Evolutionary conservation across 768 basidiomycete species (phyloP), one percentile per base, ranked within the genome.

Genomic region (Rhodotorula paludigena): DNA sequence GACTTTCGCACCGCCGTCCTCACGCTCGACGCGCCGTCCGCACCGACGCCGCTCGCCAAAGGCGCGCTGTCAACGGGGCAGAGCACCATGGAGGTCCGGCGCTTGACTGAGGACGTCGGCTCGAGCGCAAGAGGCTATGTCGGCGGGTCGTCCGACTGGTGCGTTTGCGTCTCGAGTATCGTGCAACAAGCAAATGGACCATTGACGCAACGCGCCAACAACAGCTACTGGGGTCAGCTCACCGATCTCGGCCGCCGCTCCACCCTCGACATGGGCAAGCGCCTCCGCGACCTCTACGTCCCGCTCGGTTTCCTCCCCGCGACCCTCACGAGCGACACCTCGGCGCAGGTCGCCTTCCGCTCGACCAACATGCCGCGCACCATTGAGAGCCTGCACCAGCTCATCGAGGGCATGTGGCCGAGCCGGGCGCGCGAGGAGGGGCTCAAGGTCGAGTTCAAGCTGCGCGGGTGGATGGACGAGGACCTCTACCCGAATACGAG

Each of bases 291-390:
- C 1, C 57, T 75, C 51, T 75, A 75, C 53, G 68, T 73, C 49
- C 60, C 56, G 56, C 74, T 74, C 60, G n/a, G 39, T 23, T 71
- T 73, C 51, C 60, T 73, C 32, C 74, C 74, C 5, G 3, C 51
- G 41, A 39, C 10, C 6, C 57, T 75, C 49, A 20, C 53, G 47
- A 7, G 64, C 14, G 3, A 18, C 1, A 32, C 32, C 32, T 12
- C 36, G 12, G 21, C 42, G 5, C 14, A 35, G 10, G 60, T 73
- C n/a, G 25, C 47, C 20, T 71, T 75, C 35, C 56, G 86, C 54
- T 87, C 84, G 23, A 91, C 89, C 4, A 87, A 88, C 74, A 84
- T 91, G 77, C 84, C 88, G 0, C 82, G 89, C 41, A 90, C 89
- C 10, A 85, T 86, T 23, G 87, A 90, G 72, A 86, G 86, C 0